Evolutionary conservation across 2,329 filamentous ascomycete species (phyloP).

Genomic region (Bipolaris victoriae): DNA sequence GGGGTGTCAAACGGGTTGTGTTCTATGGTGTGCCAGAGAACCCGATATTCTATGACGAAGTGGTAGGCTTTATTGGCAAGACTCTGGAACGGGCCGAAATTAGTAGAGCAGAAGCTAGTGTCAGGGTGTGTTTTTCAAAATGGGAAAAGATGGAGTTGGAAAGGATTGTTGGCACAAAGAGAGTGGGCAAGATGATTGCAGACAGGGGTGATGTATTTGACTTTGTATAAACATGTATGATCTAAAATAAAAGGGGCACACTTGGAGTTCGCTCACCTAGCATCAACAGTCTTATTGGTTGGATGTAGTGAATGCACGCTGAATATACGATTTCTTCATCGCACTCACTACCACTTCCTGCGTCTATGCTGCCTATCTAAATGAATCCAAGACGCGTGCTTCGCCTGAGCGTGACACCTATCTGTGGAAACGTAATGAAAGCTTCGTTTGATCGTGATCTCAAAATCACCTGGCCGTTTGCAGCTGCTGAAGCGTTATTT

Average conservation of each 20-base stretch:
- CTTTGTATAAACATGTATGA: slow-evolving; percentile 67
- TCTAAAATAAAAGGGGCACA: background rate
- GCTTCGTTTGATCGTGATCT: background rate
- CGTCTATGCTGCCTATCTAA: background rate
- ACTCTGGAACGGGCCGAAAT: slow-evolving; percentile 65
- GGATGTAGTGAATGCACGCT: background rate
- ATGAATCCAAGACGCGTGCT: no score
- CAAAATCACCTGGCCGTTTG: background rate
- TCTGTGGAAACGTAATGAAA: background rate
- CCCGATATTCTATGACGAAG: slow-evolving; percentile 77
- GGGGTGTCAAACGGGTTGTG: slow-evolving; percentile 81
- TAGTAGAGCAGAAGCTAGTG: slow-evolving; percentile 55
- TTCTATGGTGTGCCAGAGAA: slow-evolving; percentile 94
- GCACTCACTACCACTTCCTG: no score
- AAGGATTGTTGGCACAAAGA: slow-evolving; percentile 80
- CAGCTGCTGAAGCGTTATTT: background rate
- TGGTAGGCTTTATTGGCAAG: slow-evolving; percentile 69
- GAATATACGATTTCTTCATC: no score
- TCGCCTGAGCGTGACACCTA: background rate
- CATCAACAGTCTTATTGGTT: background rate
- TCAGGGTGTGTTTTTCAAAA: slow-evolving; percentile 74
- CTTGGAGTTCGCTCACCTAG: background rate
- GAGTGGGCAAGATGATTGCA: slow-evolving; percentile 81
- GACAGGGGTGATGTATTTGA: slow-evolving; percentile 91
- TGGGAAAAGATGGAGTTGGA: slow-evolving; percentile 91